phyloP scores from a whole-genome alignment of 257 asterid species.

The Forsythia suspensa region DNA sequence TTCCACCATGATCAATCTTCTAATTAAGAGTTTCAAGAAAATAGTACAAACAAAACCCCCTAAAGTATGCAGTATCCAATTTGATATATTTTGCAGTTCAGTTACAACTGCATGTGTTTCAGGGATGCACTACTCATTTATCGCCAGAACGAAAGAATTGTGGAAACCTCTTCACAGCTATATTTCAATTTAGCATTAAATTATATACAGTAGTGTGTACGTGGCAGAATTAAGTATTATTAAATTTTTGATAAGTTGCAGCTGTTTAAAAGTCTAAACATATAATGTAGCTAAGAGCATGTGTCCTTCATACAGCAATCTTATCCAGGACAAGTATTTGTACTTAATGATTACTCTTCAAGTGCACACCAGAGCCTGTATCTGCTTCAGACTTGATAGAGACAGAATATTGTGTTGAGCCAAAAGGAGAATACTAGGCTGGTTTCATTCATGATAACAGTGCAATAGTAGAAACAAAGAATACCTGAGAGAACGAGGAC shows the following conservation, averaged over 20 bases:
- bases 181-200: neutral
- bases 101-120: neutral
- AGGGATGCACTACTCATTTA: neutral
- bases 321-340: neutral
- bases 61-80: neutral
- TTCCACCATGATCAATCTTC: neutral
- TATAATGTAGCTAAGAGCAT: neutral
- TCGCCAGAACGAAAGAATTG: neutral
- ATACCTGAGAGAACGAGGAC: conserved; percentile 81
- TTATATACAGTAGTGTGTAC: neutral
- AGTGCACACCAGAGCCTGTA: neutral
- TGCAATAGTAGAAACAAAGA: conserved; percentile 10
- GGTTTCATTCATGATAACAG: neutral
- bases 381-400: neutral
- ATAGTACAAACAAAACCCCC: neutral
- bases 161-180: neutral
- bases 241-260: neutral
- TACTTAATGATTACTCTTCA: neutral
- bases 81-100: neutral
- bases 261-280: neutral
- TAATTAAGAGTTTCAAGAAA: neutral
- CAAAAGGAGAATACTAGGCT: neutral
- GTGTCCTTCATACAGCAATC: neutral
- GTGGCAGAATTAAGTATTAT: neutral
- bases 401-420: neutral